Base-by-base conservation (phyloP, 352 stramenopile species). In the Globisporangium irregulare region DNA sequence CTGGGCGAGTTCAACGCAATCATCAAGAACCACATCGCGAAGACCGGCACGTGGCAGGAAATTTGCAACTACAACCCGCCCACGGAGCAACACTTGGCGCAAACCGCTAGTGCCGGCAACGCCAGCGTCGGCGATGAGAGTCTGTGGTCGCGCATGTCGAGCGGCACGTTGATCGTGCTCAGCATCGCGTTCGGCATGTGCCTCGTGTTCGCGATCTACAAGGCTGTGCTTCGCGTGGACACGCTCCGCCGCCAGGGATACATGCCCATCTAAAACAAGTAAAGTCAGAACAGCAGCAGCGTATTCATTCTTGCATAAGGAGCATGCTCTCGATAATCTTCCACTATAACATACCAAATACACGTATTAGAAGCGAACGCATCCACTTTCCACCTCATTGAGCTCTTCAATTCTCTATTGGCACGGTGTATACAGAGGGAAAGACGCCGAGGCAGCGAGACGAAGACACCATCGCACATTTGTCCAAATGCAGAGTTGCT, bases 1-100 rank as follows among this genome's bases (percentile, higher is more conserved):
- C 71, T 95, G 32, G 61, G 73, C n/a, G 86, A 95, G 73, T 93
- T 95, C 60, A 88, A 75, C 36, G 41, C 67, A 15, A 95, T 95
- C 68, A 89, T 95, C 56, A 74, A 63, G 43, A 78, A 59, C 53
- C 87, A 95, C 75, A 79, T 92, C 32, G 71, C 74, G 25, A 70
- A 61, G 56, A 95, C 87, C 1, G 87, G 86, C 34, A 92, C 84
- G 41, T 95, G 87, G 87, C 73, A 95, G 64, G 70, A 86, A 51
- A 95, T 95, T 67, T 95, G 87, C 68, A 79, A 87, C 63, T 95
- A 93, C 72, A 62, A 84, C 54, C 71, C 70, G 25, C 71, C 73
- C 2, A 38, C 66, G 15, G 29, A 69, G 5, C 71, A 73, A 54
- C 61, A 75, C 8, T 55, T 73, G 54, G 68, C 69, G 24, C 60